Base-by-base conservation (phyloP, 805 yeast genomes). In the Saturnispora gosingensis region DNA sequence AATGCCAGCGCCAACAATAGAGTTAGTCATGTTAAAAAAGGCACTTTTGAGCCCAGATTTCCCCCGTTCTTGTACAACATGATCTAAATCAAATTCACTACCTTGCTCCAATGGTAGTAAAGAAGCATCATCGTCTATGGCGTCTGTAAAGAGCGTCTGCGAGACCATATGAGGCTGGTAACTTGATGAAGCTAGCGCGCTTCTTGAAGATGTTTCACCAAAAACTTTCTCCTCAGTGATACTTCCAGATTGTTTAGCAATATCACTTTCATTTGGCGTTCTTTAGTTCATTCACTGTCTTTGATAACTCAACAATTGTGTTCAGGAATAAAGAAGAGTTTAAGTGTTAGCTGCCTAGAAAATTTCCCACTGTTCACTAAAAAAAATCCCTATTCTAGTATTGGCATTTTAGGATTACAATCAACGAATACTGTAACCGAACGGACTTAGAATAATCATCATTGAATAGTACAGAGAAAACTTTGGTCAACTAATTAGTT, bases 1-100 rank as follows among this genome's bases (percentile, higher is more conserved):
- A 50, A 91, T 87, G 7, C 98, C 98, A 0, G 98, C 97, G 0
- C 98, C 98, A 6, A 91, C 73, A 54, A 91, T 91, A 18, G 95
- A 84, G 67, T 90, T 90, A 9, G 97, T 95, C 96, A 90, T 89
- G 67, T 91, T 91, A 95, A 90, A 86, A 62, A 90, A 89, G 5
- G 97, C 97, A 88, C 85, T 85, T 53, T 76, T 78, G 75, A 90
- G 74, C 40, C 74, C 76, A 2, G 86, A 79, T 7, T 52, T 51
- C 11, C 46, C 13, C 16, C 40, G 25, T 13, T 22, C 43, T 39
- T 22, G 47, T 18, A 6, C 43, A 38, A 16, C 10, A 9, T 25
- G 30, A 15, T 30, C 30, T 5, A 27, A 4, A 10, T 32, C 34
- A 35, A 34, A 45, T 5, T 18, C 48, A 7, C 20, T 35, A 7